These are phyloP conservation scores for Apiotrichum porosum DNA, from an alignment of 1,284 basidiomycete species.

Conservation along the genomic window DNA sequence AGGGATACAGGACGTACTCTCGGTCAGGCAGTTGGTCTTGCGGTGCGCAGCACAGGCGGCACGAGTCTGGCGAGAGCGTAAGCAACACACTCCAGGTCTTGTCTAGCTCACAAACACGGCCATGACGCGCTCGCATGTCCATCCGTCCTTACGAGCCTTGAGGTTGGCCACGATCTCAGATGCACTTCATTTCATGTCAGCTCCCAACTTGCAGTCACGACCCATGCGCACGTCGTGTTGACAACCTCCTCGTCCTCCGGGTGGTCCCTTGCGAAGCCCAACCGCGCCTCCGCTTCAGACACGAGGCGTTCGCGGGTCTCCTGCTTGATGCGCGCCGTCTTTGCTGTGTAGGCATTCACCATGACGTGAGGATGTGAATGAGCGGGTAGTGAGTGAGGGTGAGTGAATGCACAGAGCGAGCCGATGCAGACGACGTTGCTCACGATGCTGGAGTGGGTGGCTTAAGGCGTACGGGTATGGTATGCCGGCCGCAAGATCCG, in stretches of 20 bases:
- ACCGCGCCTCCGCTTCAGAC: constrained; percentile 20
- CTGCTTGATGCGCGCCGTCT: constrained; percentile 16
- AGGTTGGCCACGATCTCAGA: constrained; percentile 29
- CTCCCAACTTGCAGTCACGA: too few species aligned
- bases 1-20: constrained; percentile 21
- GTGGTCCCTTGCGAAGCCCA: constrained; percentile 26
- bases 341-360: not conserved
- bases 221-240: constrained; percentile 5
- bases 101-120: constrained; percentile 23
- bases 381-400: too few species aligned
- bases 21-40: constrained; percentile 41
- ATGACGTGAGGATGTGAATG: not conserved
- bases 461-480: too few species aligned
- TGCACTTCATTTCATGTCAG: constrained; percentile 21
- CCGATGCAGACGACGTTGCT: too few species aligned
- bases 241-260: constrained; percentile 23
- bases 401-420: too few species aligned
- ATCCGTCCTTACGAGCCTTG: constrained; percentile 26
- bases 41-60: constrained; percentile 36
- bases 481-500: too few species aligned
- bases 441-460: too few species aligned
- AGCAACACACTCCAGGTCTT: too few species aligned
- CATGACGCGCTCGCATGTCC: constrained; percentile 34
- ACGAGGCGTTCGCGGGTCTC: constrained; percentile 25
- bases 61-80: constrained; percentile 28